Evolutionary conservation across 257 asterid species (phyloP).

Genomic region (Misopates orontium): DNA sequence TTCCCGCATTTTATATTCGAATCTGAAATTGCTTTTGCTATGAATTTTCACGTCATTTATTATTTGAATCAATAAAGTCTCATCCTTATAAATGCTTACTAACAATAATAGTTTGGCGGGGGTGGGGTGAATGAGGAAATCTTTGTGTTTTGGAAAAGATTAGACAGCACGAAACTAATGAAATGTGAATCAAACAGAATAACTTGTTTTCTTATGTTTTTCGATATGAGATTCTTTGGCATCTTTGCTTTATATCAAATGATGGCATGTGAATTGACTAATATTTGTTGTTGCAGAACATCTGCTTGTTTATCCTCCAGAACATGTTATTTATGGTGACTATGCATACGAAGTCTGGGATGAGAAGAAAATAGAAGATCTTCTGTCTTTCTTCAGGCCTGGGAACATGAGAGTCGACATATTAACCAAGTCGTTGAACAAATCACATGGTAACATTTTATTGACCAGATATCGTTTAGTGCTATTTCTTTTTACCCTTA

Average conservation of each 20-base stretch:
- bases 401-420: conserved; percentile 95
- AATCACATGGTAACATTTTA: conserved; percentile 53
- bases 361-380: conserved; percentile 59
- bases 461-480: conserved; percentile 8
- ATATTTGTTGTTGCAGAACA: conserved; percentile 55
- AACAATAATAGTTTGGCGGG: not conserved
- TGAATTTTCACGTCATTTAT: conserved; percentile 3
- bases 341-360: conserved; percentile 91
- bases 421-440: conserved; percentile 66
- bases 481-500: conserved; percentile 10
- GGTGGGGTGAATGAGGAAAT: not conserved
- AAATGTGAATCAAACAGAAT: no score
- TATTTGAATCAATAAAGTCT: not conserved
- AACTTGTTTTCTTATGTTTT: not conserved
- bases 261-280: conserved; percentile 20
- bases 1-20: conserved; percentile 3
- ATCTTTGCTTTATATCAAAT: conserved; percentile 27
- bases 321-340: conserved; percentile 85
- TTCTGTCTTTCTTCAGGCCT: conserved; percentile 76
- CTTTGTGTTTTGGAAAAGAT: conserved; percentile 21
- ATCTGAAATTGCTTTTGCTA: not conserved
- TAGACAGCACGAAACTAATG: not conserved
- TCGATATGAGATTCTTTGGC: not conserved
- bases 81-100: not conserved
- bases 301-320: conserved; percentile 88